These are phyloP conservation scores for Sicyos baderoa DNA, from an alignment of 306 rosid species.

Conservation along the genomic window DNA sequence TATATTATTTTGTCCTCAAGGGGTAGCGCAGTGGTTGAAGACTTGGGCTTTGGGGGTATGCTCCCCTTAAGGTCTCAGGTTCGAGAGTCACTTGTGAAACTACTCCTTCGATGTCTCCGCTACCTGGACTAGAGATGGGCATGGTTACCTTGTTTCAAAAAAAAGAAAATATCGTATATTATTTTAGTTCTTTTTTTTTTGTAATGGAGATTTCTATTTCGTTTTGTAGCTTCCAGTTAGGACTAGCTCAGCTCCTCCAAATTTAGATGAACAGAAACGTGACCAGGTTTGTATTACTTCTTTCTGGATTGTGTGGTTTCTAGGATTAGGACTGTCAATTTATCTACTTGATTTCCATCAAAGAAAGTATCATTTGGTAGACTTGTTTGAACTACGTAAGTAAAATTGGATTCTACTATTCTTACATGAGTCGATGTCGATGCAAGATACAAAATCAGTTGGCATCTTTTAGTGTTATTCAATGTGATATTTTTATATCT, in stretches of 20 bases:
- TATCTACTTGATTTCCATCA: too few species aligned
- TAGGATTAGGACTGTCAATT: conserved; percentile 13
- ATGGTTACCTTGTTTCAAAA: too few species aligned
- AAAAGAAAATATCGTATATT: too few species aligned
- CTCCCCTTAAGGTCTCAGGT: too few species aligned
- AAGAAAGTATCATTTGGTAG: neutral
- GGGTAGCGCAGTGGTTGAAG: too few species aligned
- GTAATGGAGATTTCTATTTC: conserved; percentile 11
- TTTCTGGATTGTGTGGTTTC: conserved; percentile 5
- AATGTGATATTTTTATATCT: neutral
- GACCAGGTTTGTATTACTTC: conserved; percentile 48
- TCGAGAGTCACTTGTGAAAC: too few species aligned
- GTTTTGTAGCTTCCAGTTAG: conserved; percentile 77
- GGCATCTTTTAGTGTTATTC: neutral
- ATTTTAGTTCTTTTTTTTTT: neutral
- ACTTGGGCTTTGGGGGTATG: too few species aligned
- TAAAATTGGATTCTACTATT: neutral
- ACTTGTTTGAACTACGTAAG: neutral
- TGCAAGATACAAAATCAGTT: neutral
- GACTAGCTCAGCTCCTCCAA: conserved; percentile 96
- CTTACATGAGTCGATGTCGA: neutral
- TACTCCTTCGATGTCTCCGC: too few species aligned
- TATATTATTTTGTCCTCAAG: too few species aligned
- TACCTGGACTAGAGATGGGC: too few species aligned
- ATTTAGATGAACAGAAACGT: conserved; percentile 83